Evolutionary conservation across 2,329 filamentous ascomycete species (phyloP).

Genomic region (Talaromyces atroroseus): DNA sequence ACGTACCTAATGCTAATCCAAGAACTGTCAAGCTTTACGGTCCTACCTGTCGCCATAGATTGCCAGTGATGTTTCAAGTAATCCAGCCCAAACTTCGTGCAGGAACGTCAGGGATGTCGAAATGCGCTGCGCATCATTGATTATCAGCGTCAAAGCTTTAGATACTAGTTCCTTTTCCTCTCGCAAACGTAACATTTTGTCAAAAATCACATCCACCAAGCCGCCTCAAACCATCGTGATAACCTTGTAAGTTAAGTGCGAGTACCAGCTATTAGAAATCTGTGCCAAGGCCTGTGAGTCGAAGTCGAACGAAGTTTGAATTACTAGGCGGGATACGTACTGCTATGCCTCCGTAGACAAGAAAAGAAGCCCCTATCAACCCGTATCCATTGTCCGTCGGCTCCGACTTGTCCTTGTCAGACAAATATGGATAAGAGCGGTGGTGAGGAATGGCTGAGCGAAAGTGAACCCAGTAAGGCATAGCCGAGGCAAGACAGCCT

Average conservation of each 20-base stretch:
- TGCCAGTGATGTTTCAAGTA: neutral
- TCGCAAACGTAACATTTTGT: neutral
- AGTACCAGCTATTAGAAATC: slow-evolving; percentile 2
- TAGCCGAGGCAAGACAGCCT: neutral
- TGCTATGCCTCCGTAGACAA: neutral
- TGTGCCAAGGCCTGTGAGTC: neutral
- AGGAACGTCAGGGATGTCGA: neutral
- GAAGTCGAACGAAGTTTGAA: neutral
- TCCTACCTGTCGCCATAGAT: slow-evolving; percentile 2
- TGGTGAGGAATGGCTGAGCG: neutral
- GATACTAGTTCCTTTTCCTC: slow-evolving; percentile 1
- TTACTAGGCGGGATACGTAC: neutral
- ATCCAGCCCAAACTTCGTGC: slow-evolving; percentile 1
- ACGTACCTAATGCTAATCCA: slow-evolving; percentile 1
- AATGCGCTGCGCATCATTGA: slow-evolving; percentile 2
- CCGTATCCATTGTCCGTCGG: neutral
- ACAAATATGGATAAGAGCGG: neutral
- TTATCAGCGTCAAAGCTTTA: neutral
- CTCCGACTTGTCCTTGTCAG: neutral
- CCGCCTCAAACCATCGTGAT: neutral
- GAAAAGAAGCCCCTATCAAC: neutral
- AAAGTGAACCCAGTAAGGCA: neutral
- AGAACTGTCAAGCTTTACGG: slow-evolving; percentile 1
- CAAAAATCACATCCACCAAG: neutral
- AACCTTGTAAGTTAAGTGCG: neutral